Base-by-base conservation (phyloP, 306 rosid species). In the Cicer bijugum region DNA sequence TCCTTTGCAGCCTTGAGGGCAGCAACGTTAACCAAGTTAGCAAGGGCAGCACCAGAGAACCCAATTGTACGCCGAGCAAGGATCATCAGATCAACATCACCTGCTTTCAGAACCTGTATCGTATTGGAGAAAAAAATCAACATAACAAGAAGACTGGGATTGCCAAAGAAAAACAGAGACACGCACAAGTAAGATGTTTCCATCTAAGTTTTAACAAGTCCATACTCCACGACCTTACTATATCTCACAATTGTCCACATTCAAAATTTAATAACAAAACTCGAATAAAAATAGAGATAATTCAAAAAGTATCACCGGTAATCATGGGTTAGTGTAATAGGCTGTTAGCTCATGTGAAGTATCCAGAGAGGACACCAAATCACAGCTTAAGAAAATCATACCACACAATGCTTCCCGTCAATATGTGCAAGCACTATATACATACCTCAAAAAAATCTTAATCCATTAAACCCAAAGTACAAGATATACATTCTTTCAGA, bases 1-100 rank as follows among this genome's bases (percentile, higher is more conserved):
- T 91, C 93, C 94, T 91, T 93, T 6, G 97, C 94, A 67, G 97
- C 98, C 87, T 86, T 91, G 11, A 91, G 81, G 47, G 98, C 98
- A 75, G 97, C 97, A 23, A 88, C 83, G 11, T 93, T 91, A 55
- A 93, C 85, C 77, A 93, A 85, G 81, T 93, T 93, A 10, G 98
- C 98, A 50, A 93, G 94, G 67, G 91, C 97, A 6, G 97, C 96
- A 48, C 98, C 97, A 0, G 96, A 93, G 83, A 93, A 93, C 51
- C 96, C 94, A 2, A 96, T 89, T 39, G 98, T 91, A 69, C 92
- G 92, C 58, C 96, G 84, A 43, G 97, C 98, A 78, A 91, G 84
- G 75, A 88, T 84, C 87, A 77, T 86, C 80, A 87, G 75, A 81
- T 93, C 97, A 53, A 93, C 97, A 51, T 89, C 97, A 23, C 91